phyloP scores from a whole-genome alignment of 768 basidiomycete genomes.

The Tylopilus sp. region DNA sequence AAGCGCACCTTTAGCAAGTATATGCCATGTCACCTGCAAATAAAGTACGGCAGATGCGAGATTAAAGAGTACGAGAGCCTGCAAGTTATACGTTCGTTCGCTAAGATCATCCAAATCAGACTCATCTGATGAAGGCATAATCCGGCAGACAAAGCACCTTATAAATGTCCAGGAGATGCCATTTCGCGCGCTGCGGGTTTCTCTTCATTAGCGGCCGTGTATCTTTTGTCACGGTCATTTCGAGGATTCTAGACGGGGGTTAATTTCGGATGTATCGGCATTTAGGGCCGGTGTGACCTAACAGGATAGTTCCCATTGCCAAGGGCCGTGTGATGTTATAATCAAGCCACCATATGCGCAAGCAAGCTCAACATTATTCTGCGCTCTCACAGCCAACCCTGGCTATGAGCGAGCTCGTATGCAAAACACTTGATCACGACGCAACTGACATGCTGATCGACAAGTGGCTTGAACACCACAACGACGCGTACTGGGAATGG shows the following conservation, averaged over 20 bases:
- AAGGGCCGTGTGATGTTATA: not conserved
- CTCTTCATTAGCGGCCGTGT: not conserved
- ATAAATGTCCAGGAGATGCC: conserved; percentile 8
- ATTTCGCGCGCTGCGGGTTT: not conserved
- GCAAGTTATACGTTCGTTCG: not conserved
- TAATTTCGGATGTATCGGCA: conserved; percentile 6
- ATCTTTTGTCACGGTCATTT: not conserved
- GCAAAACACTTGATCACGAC: conserved; percentile 74
- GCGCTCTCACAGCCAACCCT: conserved; percentile 63
- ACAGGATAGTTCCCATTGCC: not conserved
- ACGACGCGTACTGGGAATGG: conserved; percentile 76
- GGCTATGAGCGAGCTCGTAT: conserved; percentile 74
- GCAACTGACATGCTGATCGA: conserved; percentile 77
- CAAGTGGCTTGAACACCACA: conserved; percentile 78
- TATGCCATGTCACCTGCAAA: conserved; percentile 30
- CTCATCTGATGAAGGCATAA: not conserved
- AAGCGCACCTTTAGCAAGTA: conserved; percentile 45
- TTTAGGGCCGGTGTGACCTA: conserved; percentile 27
- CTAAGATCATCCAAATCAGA: not conserved
- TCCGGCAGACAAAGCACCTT: conserved; percentile 8
- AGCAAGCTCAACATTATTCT: conserved; percentile 45
- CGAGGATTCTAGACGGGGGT: conserved; percentile 3
- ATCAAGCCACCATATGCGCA: conserved; percentile 23
- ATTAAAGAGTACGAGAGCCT: conserved; percentile 14
- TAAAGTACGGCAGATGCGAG: conserved; percentile 30